A percentile compares a stretch with the other conserved stretches of the same genome.
These are phyloP conservation scores for Neurospora sp. DNA, from an alignment of 495 filamentous ascomycete species.

Conservation along the genomic window DNA sequence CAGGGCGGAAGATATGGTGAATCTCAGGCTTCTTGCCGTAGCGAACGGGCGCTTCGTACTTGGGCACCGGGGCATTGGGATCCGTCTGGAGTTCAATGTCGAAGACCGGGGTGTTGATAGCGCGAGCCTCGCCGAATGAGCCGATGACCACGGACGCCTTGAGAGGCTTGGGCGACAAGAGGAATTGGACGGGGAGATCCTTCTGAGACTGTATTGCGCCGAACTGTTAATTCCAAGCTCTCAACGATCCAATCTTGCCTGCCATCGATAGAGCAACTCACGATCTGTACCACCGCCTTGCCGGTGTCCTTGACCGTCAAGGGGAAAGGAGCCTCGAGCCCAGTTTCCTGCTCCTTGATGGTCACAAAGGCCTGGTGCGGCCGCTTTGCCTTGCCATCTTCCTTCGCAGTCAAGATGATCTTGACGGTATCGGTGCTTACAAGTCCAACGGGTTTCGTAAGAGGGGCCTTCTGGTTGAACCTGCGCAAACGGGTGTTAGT, in stretches of 20 bases:
- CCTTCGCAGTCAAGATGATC: slow-evolving; percentile 67
- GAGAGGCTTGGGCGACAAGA: slow-evolving; percentile 54
- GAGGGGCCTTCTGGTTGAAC: slow-evolving; percentile 49
- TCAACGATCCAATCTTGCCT: not conserved
- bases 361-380: slow-evolving; percentile 92
- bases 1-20: slow-evolving; percentile 78
- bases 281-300: slow-evolving; percentile 73
- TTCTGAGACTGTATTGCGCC: slow-evolving; percentile 59
- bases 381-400: slow-evolving; percentile 64
- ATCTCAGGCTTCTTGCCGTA: slow-evolving; percentile 80
- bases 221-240: slow-evolving; percentile 3
- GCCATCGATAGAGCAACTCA: slow-evolving; percentile 31
- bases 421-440: slow-evolving; percentile 66
- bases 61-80: slow-evolving; percentile 47
- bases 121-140: slow-evolving; percentile 68
- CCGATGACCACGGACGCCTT: slow-evolving; percentile 71
- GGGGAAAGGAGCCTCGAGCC: slow-evolving; percentile 82
- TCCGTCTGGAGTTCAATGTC: slow-evolving; percentile 46
- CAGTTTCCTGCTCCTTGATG: slow-evolving; percentile 59
- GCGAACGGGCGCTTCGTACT: slow-evolving; percentile 55
- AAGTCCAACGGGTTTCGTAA: slow-evolving; percentile 56
- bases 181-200: slow-evolving; percentile 79
- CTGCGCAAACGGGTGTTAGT: slow-evolving; percentile 32
- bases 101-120: slow-evolving; percentile 61
- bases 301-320: slow-evolving; percentile 79